A percentile compares a stretch with the other conserved stretches of the same genome.
phyloP scores from a whole-genome alignment of 2,329 filamentous ascomycete genomes.

The Aspergillus fijiensis region DNA sequence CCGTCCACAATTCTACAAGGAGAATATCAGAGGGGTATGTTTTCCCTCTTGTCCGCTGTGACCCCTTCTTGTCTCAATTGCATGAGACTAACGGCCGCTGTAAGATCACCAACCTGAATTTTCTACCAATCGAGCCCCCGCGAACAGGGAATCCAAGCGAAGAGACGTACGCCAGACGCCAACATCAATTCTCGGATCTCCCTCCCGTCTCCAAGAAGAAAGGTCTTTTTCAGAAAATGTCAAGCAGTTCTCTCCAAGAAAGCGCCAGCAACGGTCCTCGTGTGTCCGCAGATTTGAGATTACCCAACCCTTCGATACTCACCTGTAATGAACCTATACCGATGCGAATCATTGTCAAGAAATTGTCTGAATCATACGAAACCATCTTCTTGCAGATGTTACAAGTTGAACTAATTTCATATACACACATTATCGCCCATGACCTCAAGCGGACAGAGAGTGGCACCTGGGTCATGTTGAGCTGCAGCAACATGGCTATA shows the following conservation, averaged over 20 bases:
- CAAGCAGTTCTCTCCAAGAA: constrained; percentile 28
- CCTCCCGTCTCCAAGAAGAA: constrained; percentile 50
- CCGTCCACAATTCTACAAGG: constrained; percentile 82
- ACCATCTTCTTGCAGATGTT: constrained; percentile 73
- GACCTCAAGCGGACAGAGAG: constrained; percentile 69
- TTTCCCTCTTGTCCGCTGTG: background rate
- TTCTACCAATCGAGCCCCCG: constrained; percentile 90
- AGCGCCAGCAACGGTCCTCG: constrained; percentile 47
- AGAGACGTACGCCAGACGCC: constrained; percentile 80
- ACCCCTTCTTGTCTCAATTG: background rate
- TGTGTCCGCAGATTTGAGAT: constrained; percentile 75
- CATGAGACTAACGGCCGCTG: background rate
- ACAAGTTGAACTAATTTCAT: constrained; percentile 77
- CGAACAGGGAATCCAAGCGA: constrained; percentile 65
- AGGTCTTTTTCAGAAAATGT: constrained; percentile 57
- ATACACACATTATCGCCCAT: constrained; percentile 76
- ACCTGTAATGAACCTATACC: constrained; percentile 87
- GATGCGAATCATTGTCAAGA: constrained; percentile 75
- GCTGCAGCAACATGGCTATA: constrained; percentile 68
- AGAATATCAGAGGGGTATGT: constrained; percentile 69
- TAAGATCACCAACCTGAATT: constrained; percentile 66
- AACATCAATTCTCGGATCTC: constrained; percentile 57
- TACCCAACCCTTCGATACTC: constrained; percentile 83
- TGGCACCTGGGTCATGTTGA: constrained; percentile 73
- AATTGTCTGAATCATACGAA: constrained; percentile 67